Evolutionary conservation across 75 land plant genomes (phyloP), one percentile per base, ranked within the genome.

Genomic region (Pinus taeda): DNA sequence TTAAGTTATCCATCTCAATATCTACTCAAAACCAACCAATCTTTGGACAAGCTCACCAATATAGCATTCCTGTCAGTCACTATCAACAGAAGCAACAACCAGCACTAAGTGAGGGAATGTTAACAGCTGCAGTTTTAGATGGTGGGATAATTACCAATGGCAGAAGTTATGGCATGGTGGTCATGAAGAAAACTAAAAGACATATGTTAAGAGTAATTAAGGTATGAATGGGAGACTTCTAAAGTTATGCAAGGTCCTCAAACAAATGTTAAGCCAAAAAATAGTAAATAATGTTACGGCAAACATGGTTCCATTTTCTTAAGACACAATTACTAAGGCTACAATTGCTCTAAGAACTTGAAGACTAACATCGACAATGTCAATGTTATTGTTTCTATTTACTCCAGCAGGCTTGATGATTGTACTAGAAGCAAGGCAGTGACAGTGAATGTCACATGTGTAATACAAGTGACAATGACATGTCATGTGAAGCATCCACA

Each of bases 21-120:
- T 45, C 42, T 63, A 80, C 60, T 30, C 74, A 77, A 17, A 80
- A 80, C 15, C 81, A 81, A 29, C 73, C 42, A 1, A 62, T 17
- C 15, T 53, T 45, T 60, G 55, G 21, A 18, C 83, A 81, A 39
- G 71, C 24, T 8, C 80, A 64, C 49, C 24, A 57, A 76, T 80
- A 63, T 63, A 63, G 36, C 66, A 63, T 29, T 17, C 17, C 33
- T 13, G 66, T 3, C 14, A 26, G 30, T 30, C 36, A 63, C 30
- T 15, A 63, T 63, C 66, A 63, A 63, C 13, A 62, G 64, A 26
- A 26, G 26, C 49, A 45, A 6, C 49, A 45, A 45, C 49, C 0
- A 6, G 49, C 49, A 45, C 49, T 45, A 45, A 45, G 49, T 4
- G 49, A 45, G 8, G 5, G 49, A 45, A 6, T 6, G 49, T 5